Conservation (phyloP, 805 yeast genomes). For the Barnettozyma salicaria region DNA sequence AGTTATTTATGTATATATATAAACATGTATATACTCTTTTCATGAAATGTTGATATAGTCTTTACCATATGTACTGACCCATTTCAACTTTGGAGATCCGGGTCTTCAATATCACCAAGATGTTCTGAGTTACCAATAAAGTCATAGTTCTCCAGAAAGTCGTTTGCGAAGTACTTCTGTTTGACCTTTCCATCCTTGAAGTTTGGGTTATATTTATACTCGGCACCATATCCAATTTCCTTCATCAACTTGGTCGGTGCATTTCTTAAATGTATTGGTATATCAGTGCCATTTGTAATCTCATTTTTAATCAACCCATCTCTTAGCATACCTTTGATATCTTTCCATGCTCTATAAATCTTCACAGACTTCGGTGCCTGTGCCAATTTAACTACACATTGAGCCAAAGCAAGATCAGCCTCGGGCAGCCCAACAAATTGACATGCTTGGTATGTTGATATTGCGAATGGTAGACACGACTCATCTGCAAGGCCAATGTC, state of each 20-base stretch:
- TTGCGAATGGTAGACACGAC: slow-evolving; percentile 76
- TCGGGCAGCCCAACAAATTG: slow-evolving; percentile 94
- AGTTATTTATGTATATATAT: too few relatives aligned
- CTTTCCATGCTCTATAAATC: slow-evolving; percentile 73
- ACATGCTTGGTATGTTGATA: slow-evolving; percentile 78
- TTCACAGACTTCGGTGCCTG: slow-evolving; percentile 81
- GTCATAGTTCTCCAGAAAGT: slow-evolving; percentile 35
- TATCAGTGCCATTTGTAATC: slow-evolving; percentile 43
- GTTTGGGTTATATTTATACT: slow-evolving; percentile 86
- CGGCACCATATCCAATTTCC: slow-evolving; percentile 77
- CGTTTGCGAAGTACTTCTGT: slow-evolving; percentile 74
- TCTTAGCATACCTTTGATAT: slow-evolving; percentile 52
- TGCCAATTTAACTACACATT: slow-evolving; percentile 88
- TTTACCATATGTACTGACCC: too few relatives aligned
- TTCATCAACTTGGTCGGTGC: slow-evolving; percentile 93
- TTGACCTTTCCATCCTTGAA: slow-evolving; percentile 63
- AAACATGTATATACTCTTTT: too few relatives aligned
- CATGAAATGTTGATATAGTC: neutral
- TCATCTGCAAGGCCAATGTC: slow-evolving; percentile 88
- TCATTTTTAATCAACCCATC: slow-evolving; percentile 47
- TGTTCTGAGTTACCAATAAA: slow-evolving; percentile 50
- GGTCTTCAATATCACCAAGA: slow-evolving; percentile 43
- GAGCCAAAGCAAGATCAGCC: slow-evolving; percentile 82
- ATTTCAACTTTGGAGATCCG: slow-evolving; percentile 28
- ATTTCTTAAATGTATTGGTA: slow-evolving; percentile 79